Evolutionary conservation across 2,329 filamentous ascomycete genomes (phyloP), one percentile per base, ranked within the genome.

Genomic region (Fusarium sarcochroum): DNA sequence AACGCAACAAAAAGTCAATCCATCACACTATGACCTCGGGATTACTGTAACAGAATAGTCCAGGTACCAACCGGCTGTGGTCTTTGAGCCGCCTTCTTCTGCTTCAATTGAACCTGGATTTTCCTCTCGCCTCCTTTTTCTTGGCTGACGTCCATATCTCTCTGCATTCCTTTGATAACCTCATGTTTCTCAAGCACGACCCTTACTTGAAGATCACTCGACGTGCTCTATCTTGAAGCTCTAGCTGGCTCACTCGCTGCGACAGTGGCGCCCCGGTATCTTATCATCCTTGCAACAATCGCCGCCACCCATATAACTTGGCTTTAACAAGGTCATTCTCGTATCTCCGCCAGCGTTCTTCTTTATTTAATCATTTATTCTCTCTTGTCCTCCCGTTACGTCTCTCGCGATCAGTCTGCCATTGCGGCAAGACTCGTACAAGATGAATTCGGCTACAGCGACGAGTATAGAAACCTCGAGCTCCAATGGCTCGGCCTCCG

Each of bases 361-460:
- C 14, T 15, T 52, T 30, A 7, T 49, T 41, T 21, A 34, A 17
- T 35, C 55, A 17, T 27, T 45, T 37, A 23, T 37, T 32, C 38
- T 46, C 46, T 46, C n/a, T 37, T 53, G 32, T 55, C 45, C 34
- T 38, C 21, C 27, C 27, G 27, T 30, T 30, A 15, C 37, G 13
- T 27, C 20, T 53, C 35, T 38, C 40, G 27, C 52, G 15, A 65
- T 52, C 40, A 47, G 63, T 68, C 66, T 68, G 58, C 61, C 59
- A 32, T 53, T 25, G 32, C 42, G 68, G 61, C 70, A 64, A 62
- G 48, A 34, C 47, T 67, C 41, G 54, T 46, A 54, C 48, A 73
- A 49, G 52, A 82, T 83, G 82, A 81, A 80, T 61, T 80, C 81
- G 65, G 78, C 80, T 50, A 83, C 81, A 50, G 69, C 77, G 45